Evolutionary conservation across 768 basidiomycete species (phyloP), one percentile per base, ranked within the genome.

Genomic region (Termitomyces eurrhizus): DNA sequence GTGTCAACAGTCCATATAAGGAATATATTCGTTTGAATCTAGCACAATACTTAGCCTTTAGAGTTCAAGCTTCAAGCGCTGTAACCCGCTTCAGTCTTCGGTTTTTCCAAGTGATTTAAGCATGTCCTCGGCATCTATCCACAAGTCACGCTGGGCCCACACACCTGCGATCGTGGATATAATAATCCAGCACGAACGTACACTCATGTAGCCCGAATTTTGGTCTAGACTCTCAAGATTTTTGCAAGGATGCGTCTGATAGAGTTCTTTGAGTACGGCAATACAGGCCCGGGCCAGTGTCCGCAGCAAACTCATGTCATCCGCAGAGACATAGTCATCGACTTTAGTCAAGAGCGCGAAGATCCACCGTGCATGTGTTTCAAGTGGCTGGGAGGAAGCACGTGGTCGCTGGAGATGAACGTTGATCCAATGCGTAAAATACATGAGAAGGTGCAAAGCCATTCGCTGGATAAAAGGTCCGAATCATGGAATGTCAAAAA

Each of bases 121-220:
- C 64, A 78, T 75, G n/a, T 72, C 75, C 66, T 87, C 84, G 24
- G 87, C 90, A 67, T 93, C 91, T 72, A 74, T 74, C 92, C 91
- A 94, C 45, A 94, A 73, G 70, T 94, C 92, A 55, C 76, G 79
- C 74, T 94, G 92, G 26, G 83, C 86, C 92, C 92, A 94, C 3
- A 87, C 71, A 21, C 80, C 82, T 29, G 82, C 80, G 51, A 93
- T 74, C 1, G 82, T 81, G 7, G 86, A 74, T 6, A 93, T 76
- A 41, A 91, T 76, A 62, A 93, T 78, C 92, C 92, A 94, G 67
- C 89, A 90, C 9, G 87, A 82, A 57, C 77, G 78, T 76, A 69
- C 67, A 52, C 66, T 62, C 69, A 76, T 75, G 45, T 64, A 60
- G 13, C 67, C 69, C 52, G 56, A 52, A 53, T 56, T 55, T 41